Percentiles rank a stretch among this genome's conserved stretches.
These are phyloP conservation scores for Dioszegia crocea DNA, from an alignment of 768 basidiomycete species.

Conservation along the genomic window DNA sequence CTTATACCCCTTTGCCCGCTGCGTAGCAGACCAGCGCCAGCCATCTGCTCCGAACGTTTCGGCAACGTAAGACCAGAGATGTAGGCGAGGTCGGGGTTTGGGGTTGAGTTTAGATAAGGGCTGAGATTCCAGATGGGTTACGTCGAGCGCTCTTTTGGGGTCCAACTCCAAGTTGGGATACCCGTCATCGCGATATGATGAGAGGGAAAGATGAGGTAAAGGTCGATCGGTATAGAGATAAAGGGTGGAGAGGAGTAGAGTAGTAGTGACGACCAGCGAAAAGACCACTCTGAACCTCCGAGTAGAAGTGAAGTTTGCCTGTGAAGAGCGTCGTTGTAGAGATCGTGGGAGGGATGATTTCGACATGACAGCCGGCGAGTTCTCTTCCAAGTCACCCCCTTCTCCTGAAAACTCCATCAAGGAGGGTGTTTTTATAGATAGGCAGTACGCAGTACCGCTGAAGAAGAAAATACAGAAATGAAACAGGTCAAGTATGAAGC, in stretches of 20 bases:
- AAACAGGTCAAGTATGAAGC: too few relatives aligned
- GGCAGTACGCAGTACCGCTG: too few relatives aligned
- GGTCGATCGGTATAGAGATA: background rate
- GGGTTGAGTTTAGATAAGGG: too few relatives aligned
- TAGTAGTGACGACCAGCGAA: background rate
- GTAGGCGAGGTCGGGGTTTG: too few relatives aligned
- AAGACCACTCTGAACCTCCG: background rate
- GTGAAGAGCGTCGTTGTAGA: background rate
- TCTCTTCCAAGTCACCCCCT: too few relatives aligned
- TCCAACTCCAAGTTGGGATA: background rate
- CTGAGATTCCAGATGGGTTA: too few relatives aligned
- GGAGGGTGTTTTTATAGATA: too few relatives aligned
- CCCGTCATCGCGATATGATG: background rate
- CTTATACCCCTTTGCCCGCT: constrained; percentile 1
- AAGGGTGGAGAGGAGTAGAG: background rate
- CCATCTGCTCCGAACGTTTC: background rate
- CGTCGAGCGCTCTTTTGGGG: too few relatives aligned
- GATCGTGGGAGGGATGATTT: background rate
- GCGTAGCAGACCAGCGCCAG: background rate
- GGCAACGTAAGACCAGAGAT: background rate
- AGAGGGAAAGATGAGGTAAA: background rate
- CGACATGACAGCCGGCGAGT: too few relatives aligned
- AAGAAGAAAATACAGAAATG: too few relatives aligned
- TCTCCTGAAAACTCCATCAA: too few relatives aligned
- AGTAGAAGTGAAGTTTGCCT: background rate